phyloP scores from a whole-genome alignment of 441 rosid species.

The Gossypium davidsonii region DNA sequence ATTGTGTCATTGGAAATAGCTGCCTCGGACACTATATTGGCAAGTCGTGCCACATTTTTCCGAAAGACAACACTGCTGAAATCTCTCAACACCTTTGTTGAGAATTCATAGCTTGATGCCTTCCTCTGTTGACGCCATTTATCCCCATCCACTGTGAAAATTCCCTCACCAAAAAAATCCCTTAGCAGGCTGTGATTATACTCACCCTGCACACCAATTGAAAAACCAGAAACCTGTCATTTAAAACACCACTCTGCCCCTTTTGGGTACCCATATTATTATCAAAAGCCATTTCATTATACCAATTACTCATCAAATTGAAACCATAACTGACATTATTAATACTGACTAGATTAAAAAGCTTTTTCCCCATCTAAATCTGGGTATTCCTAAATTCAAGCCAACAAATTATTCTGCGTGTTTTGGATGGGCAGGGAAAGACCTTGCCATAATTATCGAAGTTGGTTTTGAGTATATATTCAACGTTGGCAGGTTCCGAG shows the following conservation, averaged over 20 bases:
- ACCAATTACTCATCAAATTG: neutral
- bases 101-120: conserved; percentile 47
- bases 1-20: conserved; percentile 27
- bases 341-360: too few relatives aligned
- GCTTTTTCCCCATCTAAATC: too few relatives aligned
- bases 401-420: too few relatives aligned
- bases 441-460: conserved; percentile 61
- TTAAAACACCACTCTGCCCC: too few relatives aligned
- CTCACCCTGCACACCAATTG: conserved; percentile 28
- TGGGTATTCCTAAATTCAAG: too few relatives aligned
- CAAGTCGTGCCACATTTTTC: conserved; percentile 20
- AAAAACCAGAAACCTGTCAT: neutral
- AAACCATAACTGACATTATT: too few relatives aligned
- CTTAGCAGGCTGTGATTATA: conserved; percentile 27
- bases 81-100: conserved; percentile 38
- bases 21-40: conserved; percentile 29
- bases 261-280: too few relatives aligned
- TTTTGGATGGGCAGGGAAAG: neutral
- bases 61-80: conserved; percentile 31
- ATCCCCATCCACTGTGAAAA: conserved; percentile 44
- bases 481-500: conserved; percentile 51
- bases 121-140: conserved; percentile 47
- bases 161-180: conserved; percentile 45
- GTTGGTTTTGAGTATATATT: conserved; percentile 58
- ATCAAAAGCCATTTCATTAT: neutral